These are phyloP conservation scores for Dryadomyces quercus-mongolicae DNA, from an alignment of 2,329 filamentous ascomycete species.

Conservation along the genomic window DNA sequence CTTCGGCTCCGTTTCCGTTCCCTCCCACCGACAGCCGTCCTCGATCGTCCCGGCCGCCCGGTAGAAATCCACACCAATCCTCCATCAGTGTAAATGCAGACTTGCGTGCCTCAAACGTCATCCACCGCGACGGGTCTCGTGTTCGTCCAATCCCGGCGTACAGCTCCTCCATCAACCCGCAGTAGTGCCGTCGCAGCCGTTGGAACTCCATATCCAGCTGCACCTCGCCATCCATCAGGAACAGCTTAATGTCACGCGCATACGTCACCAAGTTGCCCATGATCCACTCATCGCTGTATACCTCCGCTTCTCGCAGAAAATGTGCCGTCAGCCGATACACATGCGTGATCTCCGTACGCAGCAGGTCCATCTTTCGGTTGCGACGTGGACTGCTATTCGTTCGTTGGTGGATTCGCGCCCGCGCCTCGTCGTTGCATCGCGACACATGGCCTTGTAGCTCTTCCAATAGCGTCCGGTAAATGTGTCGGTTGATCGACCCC, in stretches of 20 bases:
- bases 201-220: constrained; percentile 94
- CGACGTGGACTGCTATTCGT: constrained; percentile 71
- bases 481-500: constrained; percentile 87
- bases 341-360: constrained; percentile 90
- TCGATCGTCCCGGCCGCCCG: constrained; percentile 76
- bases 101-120: constrained; percentile 93
- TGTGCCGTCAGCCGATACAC: constrained; percentile 91
- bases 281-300: constrained; percentile 83
- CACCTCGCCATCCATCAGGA: constrained; percentile 87
- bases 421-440: constrained; percentile 79
- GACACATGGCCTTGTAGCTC: constrained; percentile 78
- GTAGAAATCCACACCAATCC: constrained; percentile 96
- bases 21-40: constrained; percentile 28
- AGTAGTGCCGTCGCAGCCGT: constrained; percentile 83
- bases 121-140: constrained; percentile 79
- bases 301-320: constrained; percentile 66
- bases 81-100: constrained; percentile 96
- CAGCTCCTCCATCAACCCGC: constrained; percentile 81
- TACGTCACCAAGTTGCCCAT: constrained; percentile 80
- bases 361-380: constrained; percentile 71
- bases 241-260: constrained; percentile 83
- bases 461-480: constrained; percentile 83
- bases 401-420: constrained; percentile 74
- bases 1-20: neutral
- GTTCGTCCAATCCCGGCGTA: constrained; percentile 86